phyloP scores from a whole-genome alignment of 1,284 basidiomycete species.

The Meira miltonrushii region DNA sequence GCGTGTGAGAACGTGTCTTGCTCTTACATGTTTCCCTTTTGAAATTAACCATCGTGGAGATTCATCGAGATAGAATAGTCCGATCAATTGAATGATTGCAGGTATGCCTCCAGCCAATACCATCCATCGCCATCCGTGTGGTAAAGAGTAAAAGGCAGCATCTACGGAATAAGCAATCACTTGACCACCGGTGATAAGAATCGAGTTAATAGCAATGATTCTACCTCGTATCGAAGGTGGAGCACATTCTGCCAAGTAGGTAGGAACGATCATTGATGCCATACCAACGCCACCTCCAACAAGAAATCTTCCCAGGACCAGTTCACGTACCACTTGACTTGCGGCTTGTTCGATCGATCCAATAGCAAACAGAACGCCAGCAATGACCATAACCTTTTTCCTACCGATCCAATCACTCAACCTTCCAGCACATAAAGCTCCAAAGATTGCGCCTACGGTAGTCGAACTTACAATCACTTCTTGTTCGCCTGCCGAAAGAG shows the following conservation, averaged over 20 bases:
- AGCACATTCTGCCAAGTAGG: constrained; percentile 38
- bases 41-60: constrained; percentile 38
- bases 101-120: constrained; percentile 33
- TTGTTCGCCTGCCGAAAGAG: constrained; percentile 37
- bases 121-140: constrained; percentile 47
- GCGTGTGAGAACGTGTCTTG: constrained; percentile 27
- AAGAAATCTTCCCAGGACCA: constrained; percentile 36
- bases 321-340: constrained; percentile 33
- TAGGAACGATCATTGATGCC: constrained; percentile 36
- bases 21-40: constrained; percentile 24
- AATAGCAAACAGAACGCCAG: constrained; percentile 36
- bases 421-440: constrained; percentile 28
- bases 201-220: constrained; percentile 35
- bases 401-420: constrained; percentile 35
- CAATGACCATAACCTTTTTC: constrained; percentile 28
- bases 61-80: constrained; percentile 41
- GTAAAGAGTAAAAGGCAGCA: constrained; percentile 35
- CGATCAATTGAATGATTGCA: constrained; percentile 35
- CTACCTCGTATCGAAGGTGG: constrained; percentile 33
- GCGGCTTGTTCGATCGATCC: constrained; percentile 42
- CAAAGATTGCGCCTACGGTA: constrained; percentile 40
- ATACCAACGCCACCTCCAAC: constrained; percentile 42
- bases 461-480: constrained; percentile 42
- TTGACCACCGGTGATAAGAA: constrained; percentile 45
- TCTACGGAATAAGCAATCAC: constrained; percentile 38